phyloP scores from a whole-genome alignment of 2,329 filamentous ascomycete species.

The Metarhizium sp. region DNA sequence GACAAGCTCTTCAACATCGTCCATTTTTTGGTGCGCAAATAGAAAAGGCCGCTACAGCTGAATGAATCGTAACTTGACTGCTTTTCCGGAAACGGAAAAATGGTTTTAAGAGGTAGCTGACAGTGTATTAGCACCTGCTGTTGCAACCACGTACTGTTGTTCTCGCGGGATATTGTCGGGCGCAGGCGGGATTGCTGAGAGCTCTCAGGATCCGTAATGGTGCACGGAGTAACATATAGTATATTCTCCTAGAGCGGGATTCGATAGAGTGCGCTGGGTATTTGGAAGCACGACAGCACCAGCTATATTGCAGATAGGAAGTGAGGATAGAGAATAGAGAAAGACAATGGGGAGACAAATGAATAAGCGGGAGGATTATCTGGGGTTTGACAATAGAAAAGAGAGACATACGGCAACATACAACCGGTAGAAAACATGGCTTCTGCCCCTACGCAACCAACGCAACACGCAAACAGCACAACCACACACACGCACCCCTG shows the following conservation, averaged over 20 bases:
- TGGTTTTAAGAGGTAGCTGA: background rate
- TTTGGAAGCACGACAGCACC: background rate
- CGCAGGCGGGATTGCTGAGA: background rate
- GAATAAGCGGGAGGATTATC: background rate
- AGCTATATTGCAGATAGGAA: background rate
- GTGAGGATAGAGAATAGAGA: background rate
- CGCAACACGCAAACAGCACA: background rate
- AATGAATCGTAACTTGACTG: background rate
- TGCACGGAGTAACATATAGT: background rate
- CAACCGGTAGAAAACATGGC: background rate
- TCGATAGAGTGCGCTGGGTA: background rate
- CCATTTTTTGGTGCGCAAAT: constrained; percentile 19
- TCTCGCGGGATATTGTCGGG: background rate
- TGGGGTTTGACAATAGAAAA: constrained; percentile 1
- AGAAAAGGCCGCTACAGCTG: background rate
- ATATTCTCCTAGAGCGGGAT: background rate
- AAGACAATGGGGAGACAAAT: background rate
- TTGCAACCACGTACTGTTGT: background rate
- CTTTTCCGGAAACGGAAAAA: background rate
- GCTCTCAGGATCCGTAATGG: background rate
- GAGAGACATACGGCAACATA: constrained; percentile 1
- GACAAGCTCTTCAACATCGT: constrained; percentile 33
- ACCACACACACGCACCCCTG: background rate
- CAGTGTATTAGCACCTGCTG: background rate
- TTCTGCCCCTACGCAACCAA: background rate